Percentiles rank a stretch among this genome's conserved stretches.
These are phyloP conservation scores for Cerrena zonata DNA, from an alignment of 1,284 basidiomycete species.

Conservation along the genomic window DNA sequence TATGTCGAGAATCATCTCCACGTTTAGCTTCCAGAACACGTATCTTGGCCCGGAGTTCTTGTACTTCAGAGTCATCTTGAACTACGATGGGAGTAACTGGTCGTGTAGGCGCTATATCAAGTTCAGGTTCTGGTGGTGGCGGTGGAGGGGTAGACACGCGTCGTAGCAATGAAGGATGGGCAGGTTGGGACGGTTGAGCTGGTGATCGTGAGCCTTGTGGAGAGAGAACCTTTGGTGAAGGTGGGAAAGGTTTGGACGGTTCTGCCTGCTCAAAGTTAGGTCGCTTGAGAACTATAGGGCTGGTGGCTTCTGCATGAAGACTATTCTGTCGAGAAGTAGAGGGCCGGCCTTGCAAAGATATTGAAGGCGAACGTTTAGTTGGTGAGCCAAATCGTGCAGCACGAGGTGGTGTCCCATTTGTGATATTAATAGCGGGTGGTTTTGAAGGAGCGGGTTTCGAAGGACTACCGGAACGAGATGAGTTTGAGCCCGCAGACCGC, in stretches of 20 bases:
- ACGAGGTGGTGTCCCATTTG: constrained; percentile 15
- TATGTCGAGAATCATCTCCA: constrained; percentile 77
- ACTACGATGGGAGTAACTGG: constrained; percentile 21
- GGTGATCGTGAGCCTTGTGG: constrained; percentile 8
- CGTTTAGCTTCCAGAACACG: constrained; percentile 83
- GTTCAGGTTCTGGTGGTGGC: constrained; percentile 7
- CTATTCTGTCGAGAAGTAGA: constrained; percentile 29
- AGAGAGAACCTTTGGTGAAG: constrained; percentile 18
- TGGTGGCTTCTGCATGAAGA: constrained; percentile 14
- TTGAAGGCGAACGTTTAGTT: constrained; percentile 36
- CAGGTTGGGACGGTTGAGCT: constrained; percentile 1
- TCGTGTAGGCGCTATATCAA: constrained; percentile 15
- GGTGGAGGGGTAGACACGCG: constrained; percentile 4
- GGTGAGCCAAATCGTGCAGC: constrained; percentile 33
- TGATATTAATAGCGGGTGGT: too few relatives aligned
- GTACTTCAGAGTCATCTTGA: constrained; percentile 56
- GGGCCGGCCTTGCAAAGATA: constrained; percentile 29
- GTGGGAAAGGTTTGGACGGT: constrained; percentile 14
- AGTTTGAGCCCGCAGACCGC: constrained; percentile 31
- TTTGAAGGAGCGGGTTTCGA: constrained; percentile 24
- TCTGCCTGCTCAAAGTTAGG: constrained; percentile 20
- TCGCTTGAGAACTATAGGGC: constrained; percentile 21
- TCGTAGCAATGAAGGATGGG: constrained; percentile 1
- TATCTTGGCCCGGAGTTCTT: constrained; percentile 80
- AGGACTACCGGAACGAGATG: constrained; percentile 40